Evolutionary conservation across 148 eudicot species (phyloP).

Genomic region (Chenopodium album): DNA sequence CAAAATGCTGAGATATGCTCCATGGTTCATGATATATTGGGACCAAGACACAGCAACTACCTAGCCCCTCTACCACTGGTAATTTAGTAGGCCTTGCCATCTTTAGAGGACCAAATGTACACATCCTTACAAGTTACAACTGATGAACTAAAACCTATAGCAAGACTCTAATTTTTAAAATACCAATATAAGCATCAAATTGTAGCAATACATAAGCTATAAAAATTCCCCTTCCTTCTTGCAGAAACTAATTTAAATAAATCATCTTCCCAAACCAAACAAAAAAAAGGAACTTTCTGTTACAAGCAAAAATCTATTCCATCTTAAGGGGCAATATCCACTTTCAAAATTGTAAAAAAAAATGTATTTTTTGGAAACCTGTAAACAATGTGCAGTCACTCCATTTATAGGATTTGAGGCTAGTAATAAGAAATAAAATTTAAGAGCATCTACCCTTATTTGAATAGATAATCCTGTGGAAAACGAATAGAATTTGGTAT

Average conservation of each 20-base stretch:
- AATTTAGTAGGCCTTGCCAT: not conserved
- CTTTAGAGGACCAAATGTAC: not conserved
- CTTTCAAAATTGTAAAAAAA: not conserved
- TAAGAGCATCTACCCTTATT: too few relatives aligned
- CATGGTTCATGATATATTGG: not conserved
- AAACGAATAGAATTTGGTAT: too few relatives aligned
- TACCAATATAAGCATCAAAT: not conserved
- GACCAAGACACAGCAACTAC: not conserved
- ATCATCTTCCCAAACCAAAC: not conserved
- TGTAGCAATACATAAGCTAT: not conserved
- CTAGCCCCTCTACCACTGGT: not conserved
- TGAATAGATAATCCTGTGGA: too few relatives aligned
- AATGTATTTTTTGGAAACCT: not conserved
- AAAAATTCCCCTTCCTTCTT: not conserved
- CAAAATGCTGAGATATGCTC: not conserved
- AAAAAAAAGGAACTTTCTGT: not conserved
- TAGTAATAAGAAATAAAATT: too few relatives aligned
- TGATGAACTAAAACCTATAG: not conserved
- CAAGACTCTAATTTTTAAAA: not conserved
- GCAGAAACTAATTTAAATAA: not conserved
- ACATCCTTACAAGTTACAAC: not conserved
- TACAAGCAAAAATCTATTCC: not conserved
- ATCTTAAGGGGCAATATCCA: not conserved
- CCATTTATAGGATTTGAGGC: too few relatives aligned
- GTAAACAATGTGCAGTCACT: not conserved